Evolutionary conservation across 305 asterid genomes (phyloP), one percentile per base, ranked within the genome.

Genomic region (Fraxinus greggii): DNA sequence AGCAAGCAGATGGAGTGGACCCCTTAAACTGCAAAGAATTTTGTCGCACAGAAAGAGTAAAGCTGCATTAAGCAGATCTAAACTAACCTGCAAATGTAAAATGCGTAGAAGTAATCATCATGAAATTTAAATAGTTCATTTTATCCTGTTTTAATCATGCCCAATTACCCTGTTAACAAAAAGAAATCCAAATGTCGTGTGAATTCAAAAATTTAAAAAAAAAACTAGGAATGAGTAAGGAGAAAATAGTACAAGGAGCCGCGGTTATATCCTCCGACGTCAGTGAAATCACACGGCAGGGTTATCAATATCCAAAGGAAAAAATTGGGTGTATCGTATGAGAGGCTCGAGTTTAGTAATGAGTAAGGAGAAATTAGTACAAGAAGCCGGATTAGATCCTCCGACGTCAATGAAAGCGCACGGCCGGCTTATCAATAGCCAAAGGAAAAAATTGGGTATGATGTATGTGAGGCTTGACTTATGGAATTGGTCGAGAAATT

Each of bases 1-100:
- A 93, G 92, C 97, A 92, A 82, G 94, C 93, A 80, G 92, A 88
- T 83, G 98, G 98, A 80, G 92, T 92, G 32, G 94, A 79, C 79
- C 98, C 98, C 76, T 83, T 89, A 86, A 95, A 91, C 98, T 95
- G 95, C 73, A 86, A 83, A 85, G 85, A 26, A 28, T 82, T 80
- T 72, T 48, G 76, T 79, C 63, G 80, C 82, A 82, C 78, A 51
- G 73, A 56, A 70, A 54, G 78, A 45, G 72, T 51, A 76, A 72
- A 72, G 32, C 79, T 40, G 76, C 78, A 78, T 38, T 63, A 12
- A 74, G 78, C 72, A 56, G 61, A 63, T 76, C 29, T 70, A 72
- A 35, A 81, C 19, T 28, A 24, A 72, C 75, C 32, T 81, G 77
- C 77, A 24, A 59, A 61, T n/a, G 33, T 31, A 65, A 73, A 61